Conservation (phyloP, 176 grass and related monocot genomes). For the Carex littledalei region DNA sequence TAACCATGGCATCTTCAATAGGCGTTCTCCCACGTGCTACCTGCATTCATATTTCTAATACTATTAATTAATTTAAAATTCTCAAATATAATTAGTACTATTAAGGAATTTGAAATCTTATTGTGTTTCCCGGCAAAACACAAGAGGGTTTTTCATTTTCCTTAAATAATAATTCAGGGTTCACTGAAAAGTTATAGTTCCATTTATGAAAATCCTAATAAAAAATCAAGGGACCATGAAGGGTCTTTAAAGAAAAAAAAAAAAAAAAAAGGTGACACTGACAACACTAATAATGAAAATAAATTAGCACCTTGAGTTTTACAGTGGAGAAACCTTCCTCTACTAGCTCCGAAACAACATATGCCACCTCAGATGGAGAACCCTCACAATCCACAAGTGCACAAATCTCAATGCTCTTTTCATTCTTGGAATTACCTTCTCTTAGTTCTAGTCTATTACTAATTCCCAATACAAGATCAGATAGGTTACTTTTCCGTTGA, state of each 20-base stretch:
- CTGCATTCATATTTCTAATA: conserved; percentile 26
- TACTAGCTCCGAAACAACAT: conserved; percentile 61
- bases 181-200: neutral
- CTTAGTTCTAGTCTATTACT: conserved; percentile 21
- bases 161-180: neutral
- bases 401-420: conserved; percentile 67
- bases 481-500: conserved; percentile 36
- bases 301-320: conserved; percentile 66
- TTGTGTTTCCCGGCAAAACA: neutral
- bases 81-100: neutral
- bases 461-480: conserved; percentile 47
- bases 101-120: neutral
- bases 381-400: conserved; percentile 68
- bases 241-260: neutral
- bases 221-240: neutral
- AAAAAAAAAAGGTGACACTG: neutral
- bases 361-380: conserved; percentile 62
- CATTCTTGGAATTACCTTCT: conserved; percentile 31
- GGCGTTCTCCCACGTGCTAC: conserved; percentile 65
- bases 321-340: conserved; percentile 82
- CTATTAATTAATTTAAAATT: neutral
- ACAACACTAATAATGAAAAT: neutral
- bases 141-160: neutral
- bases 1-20: conserved; percentile 74
- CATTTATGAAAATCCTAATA: neutral